These are phyloP conservation scores for Acrocalymma vagum DNA, from an alignment of 2,329 filamentous ascomycete species.

Conservation along the genomic window DNA sequence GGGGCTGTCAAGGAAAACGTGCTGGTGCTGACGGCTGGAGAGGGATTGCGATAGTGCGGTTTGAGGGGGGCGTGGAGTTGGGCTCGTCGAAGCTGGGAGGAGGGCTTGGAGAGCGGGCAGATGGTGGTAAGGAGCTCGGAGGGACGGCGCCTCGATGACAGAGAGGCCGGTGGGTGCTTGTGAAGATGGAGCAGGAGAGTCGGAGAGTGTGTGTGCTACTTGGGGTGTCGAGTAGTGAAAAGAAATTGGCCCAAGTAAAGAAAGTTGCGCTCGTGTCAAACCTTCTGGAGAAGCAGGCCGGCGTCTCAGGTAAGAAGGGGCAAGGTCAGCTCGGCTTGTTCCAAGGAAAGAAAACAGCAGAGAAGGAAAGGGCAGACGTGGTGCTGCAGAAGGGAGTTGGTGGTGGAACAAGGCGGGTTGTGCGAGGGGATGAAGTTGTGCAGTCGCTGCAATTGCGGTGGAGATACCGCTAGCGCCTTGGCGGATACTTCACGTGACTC, in stretches of 20 bases:
- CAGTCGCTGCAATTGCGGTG: constrained; percentile 19
- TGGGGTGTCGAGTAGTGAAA: constrained; percentile 36
- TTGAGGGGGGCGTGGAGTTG: constrained; percentile 38
- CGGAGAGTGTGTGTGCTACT: constrained; percentile 34
- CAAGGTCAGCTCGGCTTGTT: constrained; percentile 27
- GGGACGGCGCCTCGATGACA: constrained; percentile 30
- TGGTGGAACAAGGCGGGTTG: constrained; percentile 19
- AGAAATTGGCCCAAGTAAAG: constrained; percentile 46
- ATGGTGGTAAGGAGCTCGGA: constrained; percentile 42
- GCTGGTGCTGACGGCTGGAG: constrained; percentile 71
- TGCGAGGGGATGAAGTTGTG: constrained; percentile 24
- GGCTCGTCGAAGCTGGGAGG: constrained; percentile 44
- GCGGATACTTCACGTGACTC: constrained; percentile 21
- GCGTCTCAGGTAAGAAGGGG: constrained; percentile 29
- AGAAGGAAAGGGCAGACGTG: constrained; percentile 22
- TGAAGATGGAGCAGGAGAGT: constrained; percentile 39
- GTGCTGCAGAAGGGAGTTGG: constrained; percentile 26
- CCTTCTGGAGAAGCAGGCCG: constrained; percentile 42
- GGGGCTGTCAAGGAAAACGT: constrained; percentile 89
- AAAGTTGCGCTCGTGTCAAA: constrained; percentile 51
- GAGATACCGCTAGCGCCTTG: constrained; percentile 26
- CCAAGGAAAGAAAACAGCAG: constrained; percentile 21
- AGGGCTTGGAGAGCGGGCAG: constrained; percentile 43
- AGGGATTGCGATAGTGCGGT: constrained; percentile 38
- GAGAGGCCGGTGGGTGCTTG: constrained; percentile 39